phyloP scores from a whole-genome alignment of 305 asterid genomes.

The Lippia alba region DNA sequence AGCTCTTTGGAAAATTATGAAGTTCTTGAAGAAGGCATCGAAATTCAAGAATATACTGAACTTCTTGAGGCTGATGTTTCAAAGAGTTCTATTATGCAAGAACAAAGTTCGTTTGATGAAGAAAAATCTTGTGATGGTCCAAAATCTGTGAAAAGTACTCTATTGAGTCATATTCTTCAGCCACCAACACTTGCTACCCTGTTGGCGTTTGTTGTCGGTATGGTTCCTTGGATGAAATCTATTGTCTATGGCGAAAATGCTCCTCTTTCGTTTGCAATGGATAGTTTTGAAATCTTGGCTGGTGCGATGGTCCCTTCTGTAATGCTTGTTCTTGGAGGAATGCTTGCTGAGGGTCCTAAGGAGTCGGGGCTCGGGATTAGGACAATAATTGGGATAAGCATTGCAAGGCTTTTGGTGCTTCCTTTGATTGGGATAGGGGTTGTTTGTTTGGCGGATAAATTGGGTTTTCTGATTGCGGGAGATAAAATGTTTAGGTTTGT shows the following conservation, averaged over 20 bases:
- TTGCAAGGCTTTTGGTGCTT: slow-evolving; percentile 77
- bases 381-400: slow-evolving; percentile 72
- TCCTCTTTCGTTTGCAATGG: slow-evolving; percentile 70
- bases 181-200: slow-evolving; percentile 89
- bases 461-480: slow-evolving; percentile 54
- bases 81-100: slow-evolving; percentile 33
- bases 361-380: slow-evolving; percentile 74
- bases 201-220: slow-evolving; percentile 71
- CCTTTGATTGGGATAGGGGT: slow-evolving; percentile 77
- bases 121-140: slow-evolving; percentile 34
- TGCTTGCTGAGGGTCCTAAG: slow-evolving; percentile 88
- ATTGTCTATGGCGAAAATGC: slow-evolving; percentile 73
- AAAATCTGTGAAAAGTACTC: slow-evolving; percentile 65
- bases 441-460: slow-evolving; percentile 59
- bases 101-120: slow-evolving; percentile 56
- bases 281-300: slow-evolving; percentile 81
- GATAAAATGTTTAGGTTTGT: slow-evolving; percentile 81
- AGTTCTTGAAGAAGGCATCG: slow-evolving; percentile 56
- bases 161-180: slow-evolving; percentile 68
- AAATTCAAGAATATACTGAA: slow-evolving; percentile 75
- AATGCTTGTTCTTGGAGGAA: slow-evolving; percentile 90
- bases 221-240: slow-evolving; percentile 72
- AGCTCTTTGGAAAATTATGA: slow-evolving; percentile 74
- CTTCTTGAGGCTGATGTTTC: slow-evolving; percentile 90
- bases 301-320: slow-evolving; percentile 89